phyloP scores from a whole-genome alignment of 2,329 filamentous ascomycete genomes.

The Pezizomycotina sp. region DNA sequence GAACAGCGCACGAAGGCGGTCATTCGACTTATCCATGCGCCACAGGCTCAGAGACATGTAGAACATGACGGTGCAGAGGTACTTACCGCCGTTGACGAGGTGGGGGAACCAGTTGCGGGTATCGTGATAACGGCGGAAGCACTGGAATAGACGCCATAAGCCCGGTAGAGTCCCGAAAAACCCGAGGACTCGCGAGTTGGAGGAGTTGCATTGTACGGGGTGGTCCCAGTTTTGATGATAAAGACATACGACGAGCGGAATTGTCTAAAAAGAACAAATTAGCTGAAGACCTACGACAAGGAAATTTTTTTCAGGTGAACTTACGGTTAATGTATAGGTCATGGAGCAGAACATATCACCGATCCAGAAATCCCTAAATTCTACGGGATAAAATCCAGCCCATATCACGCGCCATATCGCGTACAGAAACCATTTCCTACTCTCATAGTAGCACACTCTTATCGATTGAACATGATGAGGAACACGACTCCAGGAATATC shows the following conservation, averaged over 20 bases:
- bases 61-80: conserved; percentile 64
- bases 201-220: conserved; percentile 67
- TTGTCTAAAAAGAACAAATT: conserved; percentile 42
- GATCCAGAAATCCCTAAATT: conserved; percentile 93
- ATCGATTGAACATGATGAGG: conserved; percentile 59
- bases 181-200: conserved; percentile 63
- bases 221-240: conserved; percentile 65
- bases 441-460: conserved; percentile 56
- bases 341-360: conserved; percentile 96
- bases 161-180: conserved; percentile 72
- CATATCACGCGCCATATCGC: conserved; percentile 75
- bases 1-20: conserved; percentile 50
- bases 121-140: conserved; percentile 73
- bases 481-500: conserved; percentile 55
- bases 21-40: conserved; percentile 47
- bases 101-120: conserved; percentile 81
- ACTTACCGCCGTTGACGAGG: conserved; percentile 82
- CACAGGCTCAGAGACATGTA: conserved; percentile 69
- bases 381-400: conserved; percentile 77
- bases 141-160: conserved; percentile 82
- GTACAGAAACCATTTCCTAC: conserved; percentile 71
- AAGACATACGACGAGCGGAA: conserved; percentile 85
- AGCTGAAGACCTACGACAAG: not conserved
- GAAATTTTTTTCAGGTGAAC: conserved; percentile 28
- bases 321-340: conserved; percentile 72